Conservation (phyloP, 2,329 filamentous ascomycete species). For the Epichloe glyceriae region DNA sequence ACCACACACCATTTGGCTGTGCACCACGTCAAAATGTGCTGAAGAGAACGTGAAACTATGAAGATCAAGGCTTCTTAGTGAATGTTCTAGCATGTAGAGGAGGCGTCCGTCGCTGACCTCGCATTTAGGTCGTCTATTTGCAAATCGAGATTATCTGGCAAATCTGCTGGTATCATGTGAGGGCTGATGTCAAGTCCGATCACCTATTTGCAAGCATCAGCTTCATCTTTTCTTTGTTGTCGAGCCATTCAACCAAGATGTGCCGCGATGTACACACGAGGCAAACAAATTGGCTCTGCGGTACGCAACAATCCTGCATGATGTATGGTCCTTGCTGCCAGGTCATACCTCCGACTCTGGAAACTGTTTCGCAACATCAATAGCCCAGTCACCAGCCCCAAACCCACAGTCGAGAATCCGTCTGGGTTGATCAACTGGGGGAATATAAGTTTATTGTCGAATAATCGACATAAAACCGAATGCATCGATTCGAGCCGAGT, state of each 20-base stretch:
- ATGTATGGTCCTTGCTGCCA: not conserved
- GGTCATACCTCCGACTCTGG: conserved; percentile 47
- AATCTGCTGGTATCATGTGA: conserved; percentile 51
- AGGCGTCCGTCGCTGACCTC: conserved; percentile 26
- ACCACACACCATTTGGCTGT: conserved; percentile 59
- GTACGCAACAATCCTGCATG: not conserved
- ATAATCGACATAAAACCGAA: conserved; percentile 46
- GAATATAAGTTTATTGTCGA: conserved; percentile 56
- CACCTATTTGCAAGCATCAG: conserved; percentile 34
- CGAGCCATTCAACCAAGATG: not conserved
- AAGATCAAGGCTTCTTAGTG: not conserved
- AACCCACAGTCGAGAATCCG: conserved; percentile 61
- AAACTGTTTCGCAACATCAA: conserved; percentile 51
- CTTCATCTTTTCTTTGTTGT: not conserved
- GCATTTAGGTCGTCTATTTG: conserved; percentile 63
- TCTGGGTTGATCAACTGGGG: conserved; percentile 43
- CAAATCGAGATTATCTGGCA: conserved; percentile 54
- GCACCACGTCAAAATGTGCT: conserved; percentile 69
- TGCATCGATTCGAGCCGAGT: conserved; percentile 53
- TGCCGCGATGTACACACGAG: too few species aligned
- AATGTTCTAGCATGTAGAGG: not conserved
- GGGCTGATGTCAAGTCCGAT: conserved; percentile 61
- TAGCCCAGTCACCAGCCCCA: conserved; percentile 58
- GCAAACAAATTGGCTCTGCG: not conserved
- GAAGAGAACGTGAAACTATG: conserved; percentile 51